Base-by-base conservation (phyloP, 352 stramenopile species). In the Phytophthora pini region DNA sequence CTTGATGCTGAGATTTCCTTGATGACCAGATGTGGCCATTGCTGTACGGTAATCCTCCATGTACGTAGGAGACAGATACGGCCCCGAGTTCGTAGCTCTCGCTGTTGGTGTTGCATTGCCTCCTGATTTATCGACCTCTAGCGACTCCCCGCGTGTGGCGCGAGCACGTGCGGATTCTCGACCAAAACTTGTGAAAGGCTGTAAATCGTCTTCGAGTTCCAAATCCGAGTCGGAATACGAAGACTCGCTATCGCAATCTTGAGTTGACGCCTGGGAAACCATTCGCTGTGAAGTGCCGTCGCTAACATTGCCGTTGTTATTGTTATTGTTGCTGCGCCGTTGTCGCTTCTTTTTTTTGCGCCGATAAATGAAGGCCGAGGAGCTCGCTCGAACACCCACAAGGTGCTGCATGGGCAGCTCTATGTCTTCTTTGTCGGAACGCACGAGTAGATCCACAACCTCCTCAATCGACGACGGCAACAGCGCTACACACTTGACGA, bases 1-100 rank as follows among this genome's bases (percentile, higher is more conserved):
- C 56, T 91, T 90, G 54, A 93, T 79, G 40, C 80, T 88, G 20
- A 89, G 60, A 51, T 88, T 87, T 46, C 84, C 84, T 46, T 80
- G 78, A 54, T 90, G 68, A 1, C 75, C 75, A 7, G 69, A 72
- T 54, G 69, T 63, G 13, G 63, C 69, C 59, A 90, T 76, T 48
- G 57, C 65, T 52, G 72, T 31, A 29, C 68, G 70, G 69, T 88
- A 84, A 52, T 79, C 72, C 46, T 80, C 73, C 68, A 84, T 72
- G 64, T 84, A 77, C n/a, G 76, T 63, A 36, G 60, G 54, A 26
- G 62, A 61, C 36, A 72, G 50, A 48, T 65, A 71, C 24, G 49
- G 53, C 1, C 39, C 50, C 6, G 65, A 56, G n/a, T 51, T 63
- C 10, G 58, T 40, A 39, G 44, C 47, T 43, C 61, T 45, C 31